Conservation (phyloP, 176 grass and related monocot genomes). For the Oryza longistaminata region DNA sequence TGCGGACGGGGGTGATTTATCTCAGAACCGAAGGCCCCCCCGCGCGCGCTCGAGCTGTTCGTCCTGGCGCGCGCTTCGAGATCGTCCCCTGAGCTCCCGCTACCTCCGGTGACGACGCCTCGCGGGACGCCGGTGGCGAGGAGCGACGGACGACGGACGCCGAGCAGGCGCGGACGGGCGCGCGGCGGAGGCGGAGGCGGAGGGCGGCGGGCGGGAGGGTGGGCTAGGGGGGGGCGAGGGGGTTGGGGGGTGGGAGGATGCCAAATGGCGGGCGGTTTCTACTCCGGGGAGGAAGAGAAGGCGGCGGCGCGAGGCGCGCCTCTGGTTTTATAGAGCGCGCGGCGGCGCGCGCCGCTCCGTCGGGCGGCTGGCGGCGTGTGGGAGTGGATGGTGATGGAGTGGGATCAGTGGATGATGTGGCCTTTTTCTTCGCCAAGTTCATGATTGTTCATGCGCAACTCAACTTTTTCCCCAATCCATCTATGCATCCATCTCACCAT, state of each 20-base stretch:
- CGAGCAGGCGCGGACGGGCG: too few species aligned
- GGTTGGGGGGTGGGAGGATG: neutral
- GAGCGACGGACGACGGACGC: neutral
- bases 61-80: slow-evolving; percentile 55
- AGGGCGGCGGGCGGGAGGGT: neutral
- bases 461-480: neutral
- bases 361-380: too few species aligned
- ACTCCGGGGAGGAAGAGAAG: neutral
- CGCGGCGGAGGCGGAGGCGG: neutral
- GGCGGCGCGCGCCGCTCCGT: too few species aligned
- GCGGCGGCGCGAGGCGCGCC: neutral
- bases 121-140: slow-evolving; percentile 11
- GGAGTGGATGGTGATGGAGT: neutral
- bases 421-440: neutral
- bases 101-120: neutral
- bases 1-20: slow-evolving; percentile 24
- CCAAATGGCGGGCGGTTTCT: slow-evolving; percentile 24
- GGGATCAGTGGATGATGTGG: neutral
- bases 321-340: slow-evolving; percentile 22
- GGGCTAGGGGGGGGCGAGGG: too few species aligned
- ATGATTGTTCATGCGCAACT: slow-evolving; percentile 6
- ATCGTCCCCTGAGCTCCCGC: slow-evolving; percentile 15
- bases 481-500: neutral
- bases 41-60: slow-evolving; percentile 34
- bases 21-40: slow-evolving; percentile 46